phyloP scores from a whole-genome alignment of 768 basidiomycete genomes.

The Lactarius evosmus region DNA sequence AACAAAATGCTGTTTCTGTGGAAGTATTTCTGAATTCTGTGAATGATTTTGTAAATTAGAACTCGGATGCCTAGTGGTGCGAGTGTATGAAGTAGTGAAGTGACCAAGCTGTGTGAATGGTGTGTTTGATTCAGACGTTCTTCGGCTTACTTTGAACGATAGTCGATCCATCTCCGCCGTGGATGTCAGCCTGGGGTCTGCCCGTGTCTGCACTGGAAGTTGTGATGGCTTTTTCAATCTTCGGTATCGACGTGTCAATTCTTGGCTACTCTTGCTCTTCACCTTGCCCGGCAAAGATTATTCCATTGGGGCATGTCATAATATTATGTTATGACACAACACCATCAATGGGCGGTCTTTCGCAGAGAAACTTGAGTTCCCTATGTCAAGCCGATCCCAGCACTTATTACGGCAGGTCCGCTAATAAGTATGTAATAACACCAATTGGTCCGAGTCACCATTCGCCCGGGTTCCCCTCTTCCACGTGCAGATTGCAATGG shows the following conservation, averaged over 20 bases:
- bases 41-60: not conserved
- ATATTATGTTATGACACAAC: not conserved
- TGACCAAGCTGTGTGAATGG: not conserved
- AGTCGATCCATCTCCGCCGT: not conserved
- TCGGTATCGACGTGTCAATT: not conserved
- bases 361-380: not conserved
- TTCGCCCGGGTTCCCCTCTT: too few relatives aligned
- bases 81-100: not conserved
- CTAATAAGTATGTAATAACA: not conserved
- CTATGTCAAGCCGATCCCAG: not conserved
- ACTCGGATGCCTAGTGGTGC: not conserved
- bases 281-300: not conserved
- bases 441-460: too few relatives aligned
- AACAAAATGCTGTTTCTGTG: not conserved
- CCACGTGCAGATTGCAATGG: not conserved
- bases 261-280: not conserved
- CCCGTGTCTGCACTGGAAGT: not conserved
- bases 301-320: not conserved
- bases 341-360: not conserved
- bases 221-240: not conserved
- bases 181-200: not conserved
- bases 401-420: not conserved
- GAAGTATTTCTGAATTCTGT: not conserved
- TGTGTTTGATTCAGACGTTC: not conserved
- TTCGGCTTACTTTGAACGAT: not conserved